phyloP scores from a whole-genome alignment of 73 alveolate genomes.

The Paramecium biaurelia region DNA sequence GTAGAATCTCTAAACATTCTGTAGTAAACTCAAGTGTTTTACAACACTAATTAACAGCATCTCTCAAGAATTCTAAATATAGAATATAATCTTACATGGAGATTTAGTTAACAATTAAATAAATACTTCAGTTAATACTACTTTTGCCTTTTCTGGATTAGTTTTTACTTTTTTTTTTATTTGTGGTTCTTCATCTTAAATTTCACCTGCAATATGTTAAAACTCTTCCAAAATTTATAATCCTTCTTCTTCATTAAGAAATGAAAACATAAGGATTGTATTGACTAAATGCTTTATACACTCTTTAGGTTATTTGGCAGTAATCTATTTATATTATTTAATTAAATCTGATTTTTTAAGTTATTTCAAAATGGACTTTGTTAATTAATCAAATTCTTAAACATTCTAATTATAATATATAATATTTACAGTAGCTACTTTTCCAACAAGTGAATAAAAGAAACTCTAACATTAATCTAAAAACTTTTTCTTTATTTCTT shows the following conservation, averaged over 20 bases:
- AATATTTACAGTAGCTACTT: background rate
- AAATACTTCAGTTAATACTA: conserved; percentile 10
- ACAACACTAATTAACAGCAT: conserved; percentile 17
- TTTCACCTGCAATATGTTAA: background rate
- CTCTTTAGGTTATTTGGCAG: background rate
- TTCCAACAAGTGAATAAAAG: conserved; percentile 13
- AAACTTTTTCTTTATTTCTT: conserved; percentile 22
- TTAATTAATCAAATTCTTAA: background rate
- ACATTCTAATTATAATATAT: background rate
- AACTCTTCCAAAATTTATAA: conserved; percentile 10
- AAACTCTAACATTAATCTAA: conserved; percentile 23
- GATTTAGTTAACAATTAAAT: conserved; percentile 36
- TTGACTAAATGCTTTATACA: background rate
- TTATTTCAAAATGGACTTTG: background rate
- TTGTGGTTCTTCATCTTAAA: background rate
- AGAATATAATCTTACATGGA: background rate
- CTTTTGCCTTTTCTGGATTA: conserved; percentile 21
- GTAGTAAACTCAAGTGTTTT: background rate
- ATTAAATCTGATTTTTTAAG: background rate
- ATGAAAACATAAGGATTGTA: background rate
- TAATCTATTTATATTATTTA: background rate
- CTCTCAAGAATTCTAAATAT: conserved; percentile 24
- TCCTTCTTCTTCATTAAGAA: conserved; percentile 13
- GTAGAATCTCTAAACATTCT: conserved; percentile 3
- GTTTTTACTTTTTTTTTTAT: background rate